Conservation (phyloP, 2,329 filamentous ascomycete species). For the Colletotrichum sp. region DNA sequence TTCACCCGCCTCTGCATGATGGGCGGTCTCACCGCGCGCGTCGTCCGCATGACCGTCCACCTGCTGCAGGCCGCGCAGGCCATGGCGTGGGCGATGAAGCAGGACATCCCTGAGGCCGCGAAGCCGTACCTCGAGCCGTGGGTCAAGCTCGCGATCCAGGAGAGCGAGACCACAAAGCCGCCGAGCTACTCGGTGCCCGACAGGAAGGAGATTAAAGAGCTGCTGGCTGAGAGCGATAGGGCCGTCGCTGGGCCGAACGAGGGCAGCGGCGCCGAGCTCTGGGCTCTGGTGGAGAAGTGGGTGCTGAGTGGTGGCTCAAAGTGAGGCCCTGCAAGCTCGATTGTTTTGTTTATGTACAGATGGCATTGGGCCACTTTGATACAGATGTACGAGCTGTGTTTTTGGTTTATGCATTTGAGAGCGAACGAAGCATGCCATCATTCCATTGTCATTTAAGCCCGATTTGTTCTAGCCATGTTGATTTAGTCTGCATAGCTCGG, state of each 20-base stretch:
- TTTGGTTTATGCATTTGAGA: not conserved
- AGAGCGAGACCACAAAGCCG: constrained; percentile 13
- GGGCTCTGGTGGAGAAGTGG: constrained; percentile 18
- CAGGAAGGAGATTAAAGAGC: constrained; percentile 5
- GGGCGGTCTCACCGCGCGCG: constrained; percentile 13
- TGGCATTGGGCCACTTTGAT: not conserved
- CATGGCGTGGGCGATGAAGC: constrained; percentile 20
- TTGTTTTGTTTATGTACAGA: not conserved
- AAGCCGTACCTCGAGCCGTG: constrained; percentile 9
- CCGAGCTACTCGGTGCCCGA: constrained; percentile 12
- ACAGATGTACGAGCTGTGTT: not conserved
- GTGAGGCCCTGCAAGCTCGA: not conserved
- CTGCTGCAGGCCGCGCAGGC: constrained; percentile 12
- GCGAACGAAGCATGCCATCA: not conserved
- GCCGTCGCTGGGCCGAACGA: not conserved
- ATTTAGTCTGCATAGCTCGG: not conserved
- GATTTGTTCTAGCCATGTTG: not conserved
- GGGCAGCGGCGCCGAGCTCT: constrained; percentile 8
- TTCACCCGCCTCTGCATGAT: constrained; percentile 17
- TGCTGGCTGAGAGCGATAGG: not conserved
- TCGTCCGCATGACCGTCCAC: constrained; percentile 17
- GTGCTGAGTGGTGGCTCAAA: not conserved
- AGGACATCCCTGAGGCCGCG: not conserved
- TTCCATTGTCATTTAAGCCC: not conserved
- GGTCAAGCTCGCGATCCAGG: constrained; percentile 10